Base-by-base conservation (phyloP, 352 stramenopile genomes). In the Blastocystis sp. region DNA sequence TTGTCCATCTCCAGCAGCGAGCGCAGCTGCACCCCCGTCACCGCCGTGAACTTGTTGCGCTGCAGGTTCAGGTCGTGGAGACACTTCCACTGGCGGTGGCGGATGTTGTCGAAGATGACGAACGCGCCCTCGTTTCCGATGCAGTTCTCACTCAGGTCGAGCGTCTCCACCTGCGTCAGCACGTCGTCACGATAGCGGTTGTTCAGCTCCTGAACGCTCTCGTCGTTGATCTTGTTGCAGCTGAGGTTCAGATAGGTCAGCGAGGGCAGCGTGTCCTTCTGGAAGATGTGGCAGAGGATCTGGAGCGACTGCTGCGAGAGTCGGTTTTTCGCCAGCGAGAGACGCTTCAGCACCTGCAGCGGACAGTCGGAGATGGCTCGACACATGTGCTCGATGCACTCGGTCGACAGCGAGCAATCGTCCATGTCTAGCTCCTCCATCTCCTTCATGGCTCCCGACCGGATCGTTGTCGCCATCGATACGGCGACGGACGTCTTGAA, bases 131-230 rank as follows among this genome's bases (percentile, higher is more conserved):
- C 88, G 56, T 88, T 90, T 38, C 89, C 88, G 69, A 91, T 91
- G 36, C 88, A 87, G 77, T 91, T 91, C 53, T 90, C 88, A 69
- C 89, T 91, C 71, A 91, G 54, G 65, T 91, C 90, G 56, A 91
- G 88, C 36, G 89, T 86, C 71, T 91, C 89, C 38, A 91, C 87
- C 49, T 88, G 88, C 85, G 69, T 32, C 46, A 81, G 29, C 0
- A 81, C 69, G 16, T 81, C 44, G 36, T 81, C 69, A 1, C 38
- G 29, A 42, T 81, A 48, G 29, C 38, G 44, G 40, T 81, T 57
- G 34, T 46, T 49, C 29, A 81, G 29, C 29, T 81, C 44, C 40
- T 81, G 44, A n/a, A 81, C 38, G 42, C 69, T 40, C 46, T 59
- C 69, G 42, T 81, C 48, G n/a, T 34, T 42, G 8, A 81, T 46